A percentile compares a stretch with the other conserved stretches of the same genome.
Evolutionary conservation across 73 alveolate species (phyloP).

Genomic region (Blepharisma stoltei): DNA sequence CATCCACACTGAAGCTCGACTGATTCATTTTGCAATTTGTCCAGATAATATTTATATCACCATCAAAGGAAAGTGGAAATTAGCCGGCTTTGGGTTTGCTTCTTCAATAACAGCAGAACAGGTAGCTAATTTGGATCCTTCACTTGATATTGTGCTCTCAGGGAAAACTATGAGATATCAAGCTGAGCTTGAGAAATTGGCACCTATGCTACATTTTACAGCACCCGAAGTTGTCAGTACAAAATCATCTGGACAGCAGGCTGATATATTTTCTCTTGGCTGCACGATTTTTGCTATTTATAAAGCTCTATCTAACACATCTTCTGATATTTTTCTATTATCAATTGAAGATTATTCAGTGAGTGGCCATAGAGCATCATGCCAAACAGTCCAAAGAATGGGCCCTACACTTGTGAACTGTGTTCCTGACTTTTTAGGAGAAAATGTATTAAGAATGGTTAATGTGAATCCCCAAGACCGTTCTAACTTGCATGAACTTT

Average conservation of each 20-base stretch:
- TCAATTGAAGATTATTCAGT: conserved; percentile 39
- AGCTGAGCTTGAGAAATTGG: conserved; percentile 33
- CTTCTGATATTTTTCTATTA: conserved; percentile 1
- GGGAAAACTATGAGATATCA: conserved; percentile 33
- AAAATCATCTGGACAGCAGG: neutral
- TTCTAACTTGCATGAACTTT: conserved; percentile 63
- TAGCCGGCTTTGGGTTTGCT: conserved; percentile 76
- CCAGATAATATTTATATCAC: conserved; percentile 90
- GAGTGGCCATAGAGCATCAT: conserved; percentile 48
- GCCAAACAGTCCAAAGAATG: conserved; percentile 27
- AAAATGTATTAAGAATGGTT: conserved; percentile 47
- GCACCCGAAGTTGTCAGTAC: conserved; percentile 77
- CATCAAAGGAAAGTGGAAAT: conserved; percentile 77
- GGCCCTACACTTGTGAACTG: conserved; percentile 39
- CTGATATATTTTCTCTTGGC: conserved; percentile 21
- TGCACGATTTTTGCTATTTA: conserved; percentile 20
- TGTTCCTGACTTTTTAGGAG: conserved; percentile 61
- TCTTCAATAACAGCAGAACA: conserved; percentile 49
- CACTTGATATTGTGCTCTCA: neutral
- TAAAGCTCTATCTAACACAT: conserved; percentile 5
- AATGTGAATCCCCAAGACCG: conserved; percentile 57
- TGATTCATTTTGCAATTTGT: conserved; percentile 74
- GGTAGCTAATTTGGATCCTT: conserved; percentile 50
- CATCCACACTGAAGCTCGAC: conserved; percentile 88
- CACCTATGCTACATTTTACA: conserved; percentile 75